Conservation (phyloP, 306 rosid species). For the Lathyrus tuberosus region DNA sequence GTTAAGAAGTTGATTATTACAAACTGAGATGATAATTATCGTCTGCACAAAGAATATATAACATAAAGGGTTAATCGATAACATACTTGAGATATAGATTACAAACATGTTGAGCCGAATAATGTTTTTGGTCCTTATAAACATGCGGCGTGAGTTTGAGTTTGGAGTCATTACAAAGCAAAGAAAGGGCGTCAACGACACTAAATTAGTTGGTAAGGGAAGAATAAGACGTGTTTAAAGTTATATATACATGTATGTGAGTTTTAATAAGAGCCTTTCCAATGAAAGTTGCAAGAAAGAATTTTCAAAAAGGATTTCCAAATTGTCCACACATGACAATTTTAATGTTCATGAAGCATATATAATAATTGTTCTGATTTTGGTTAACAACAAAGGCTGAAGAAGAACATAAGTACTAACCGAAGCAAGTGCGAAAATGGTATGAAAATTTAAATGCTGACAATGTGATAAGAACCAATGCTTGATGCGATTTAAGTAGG, state of each 20-base stretch:
- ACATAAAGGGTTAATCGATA: slow-evolving; percentile 19
- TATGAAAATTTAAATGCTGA: too few relatives aligned
- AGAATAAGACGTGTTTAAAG: slow-evolving; percentile 20
- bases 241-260: slow-evolving; percentile 98
- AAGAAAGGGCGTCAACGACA: not conserved
- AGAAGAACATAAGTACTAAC: slow-evolving; percentile 46
- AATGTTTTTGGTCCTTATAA: not conserved
- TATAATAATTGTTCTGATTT: not conserved
- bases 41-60: slow-evolving; percentile 58
- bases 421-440: too few relatives aligned
- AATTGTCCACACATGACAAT: too few relatives aligned
- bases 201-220: slow-evolving; percentile 19
- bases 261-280: slow-evolving; percentile 97
- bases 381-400: not conserved
- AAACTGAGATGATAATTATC: slow-evolving; percentile 67
- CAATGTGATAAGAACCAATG: too few relatives aligned
- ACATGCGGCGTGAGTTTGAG: not conserved
- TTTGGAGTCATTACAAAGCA: not conserved
- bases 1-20: slow-evolving; percentile 93
- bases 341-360: too few relatives aligned
- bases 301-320: too few relatives aligned
- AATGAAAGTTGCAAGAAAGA: too few relatives aligned
- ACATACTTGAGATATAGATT: slow-evolving; percentile 1
- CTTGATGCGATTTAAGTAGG: too few relatives aligned
- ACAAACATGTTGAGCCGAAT: not conserved